A percentile compares a stretch with the other conserved stretches of the same genome.
These are phyloP conservation scores for Byssoonygena ceratinophila DNA, from an alignment of 2,329 filamentous ascomycete genomes.

Conservation along the genomic window DNA sequence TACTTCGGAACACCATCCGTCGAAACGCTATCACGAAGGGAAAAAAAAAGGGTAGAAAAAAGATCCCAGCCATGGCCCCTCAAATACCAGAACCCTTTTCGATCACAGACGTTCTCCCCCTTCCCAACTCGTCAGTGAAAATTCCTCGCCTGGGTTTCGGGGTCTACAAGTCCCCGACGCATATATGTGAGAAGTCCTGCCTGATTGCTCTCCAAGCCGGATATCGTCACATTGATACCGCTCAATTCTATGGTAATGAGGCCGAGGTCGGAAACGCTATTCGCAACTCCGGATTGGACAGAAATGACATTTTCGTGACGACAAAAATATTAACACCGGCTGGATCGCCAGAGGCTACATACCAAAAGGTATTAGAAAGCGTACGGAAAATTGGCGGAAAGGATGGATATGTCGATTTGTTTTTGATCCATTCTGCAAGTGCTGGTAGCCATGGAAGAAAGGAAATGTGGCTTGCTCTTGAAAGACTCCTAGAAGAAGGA, in stretches of 20 bases:
- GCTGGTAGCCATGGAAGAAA: constrained; percentile 46
- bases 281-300: constrained; percentile 43
- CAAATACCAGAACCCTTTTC: constrained; percentile 22
- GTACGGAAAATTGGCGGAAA: constrained; percentile 50
- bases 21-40: neutral
- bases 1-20: neutral
- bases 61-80: constrained; percentile 22
- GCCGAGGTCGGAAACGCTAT: constrained; percentile 55
- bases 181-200: constrained; percentile 49
- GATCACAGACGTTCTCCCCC: constrained; percentile 41
- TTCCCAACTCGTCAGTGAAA: constrained; percentile 41
- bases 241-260: constrained; percentile 62
- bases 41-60: too few species aligned
- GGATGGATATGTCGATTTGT: constrained; percentile 58
- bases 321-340: constrained; percentile 55
- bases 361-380: constrained; percentile 50
- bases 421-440: constrained; percentile 57
- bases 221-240: constrained; percentile 44
- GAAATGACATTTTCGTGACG: constrained; percentile 47
- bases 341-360: constrained; percentile 47
- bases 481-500: constrained; percentile 50
- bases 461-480: constrained; percentile 56
- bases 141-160: constrained; percentile 63
- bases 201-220: constrained; percentile 44
- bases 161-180: constrained; percentile 51